phyloP scores from a whole-genome alignment of 371 early-diverging fungal species.

The Paraphysoderma sedebokerense region DNA sequence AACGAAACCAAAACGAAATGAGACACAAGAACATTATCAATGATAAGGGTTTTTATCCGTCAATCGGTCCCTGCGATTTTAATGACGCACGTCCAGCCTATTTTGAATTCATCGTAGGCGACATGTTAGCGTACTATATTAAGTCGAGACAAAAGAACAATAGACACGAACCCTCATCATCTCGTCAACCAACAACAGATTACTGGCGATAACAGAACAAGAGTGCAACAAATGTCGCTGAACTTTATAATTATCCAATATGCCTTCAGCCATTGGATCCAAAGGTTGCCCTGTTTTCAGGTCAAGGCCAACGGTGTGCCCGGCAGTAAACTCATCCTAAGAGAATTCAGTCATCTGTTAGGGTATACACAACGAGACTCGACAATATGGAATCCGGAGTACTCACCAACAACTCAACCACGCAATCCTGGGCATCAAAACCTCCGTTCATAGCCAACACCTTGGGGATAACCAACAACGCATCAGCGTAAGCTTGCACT shows the following conservation, averaged over 20 bases:
- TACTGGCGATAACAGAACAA: conserved; percentile 91
- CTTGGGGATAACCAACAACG: conserved; percentile 75
- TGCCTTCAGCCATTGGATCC: conserved; percentile 84
- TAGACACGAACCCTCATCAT: conserved; percentile 99
- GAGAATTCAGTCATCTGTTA: not conserved
- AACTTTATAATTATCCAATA: conserved; percentile 97
- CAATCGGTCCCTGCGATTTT: conserved; percentile 16
- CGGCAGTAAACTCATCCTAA: conserved; percentile 73
- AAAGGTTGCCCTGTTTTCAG: conserved; percentile 85
- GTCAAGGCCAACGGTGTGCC: conserved; percentile 86
- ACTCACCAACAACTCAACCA: conserved; percentile 60
- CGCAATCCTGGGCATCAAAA: conserved; percentile 91
- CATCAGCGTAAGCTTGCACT: conserved; percentile 92
- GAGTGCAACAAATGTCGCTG: conserved; percentile 90
- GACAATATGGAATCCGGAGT: too few relatives aligned
- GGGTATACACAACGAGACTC: not conserved
- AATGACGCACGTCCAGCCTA: conserved; percentile 59
- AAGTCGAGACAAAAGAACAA: too few relatives aligned
- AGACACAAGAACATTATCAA: too few relatives aligned
- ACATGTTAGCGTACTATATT: too few relatives aligned
- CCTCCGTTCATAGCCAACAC: conserved; percentile 91
- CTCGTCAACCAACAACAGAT: conserved; percentile 97
- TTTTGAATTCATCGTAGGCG: too few relatives aligned
- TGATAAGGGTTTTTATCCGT: too few relatives aligned
- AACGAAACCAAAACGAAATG: too few relatives aligned